Evolutionary conservation across 2,329 filamentous ascomycete species (phyloP).

Genomic region (Sclerotinia subarctica): DNA sequence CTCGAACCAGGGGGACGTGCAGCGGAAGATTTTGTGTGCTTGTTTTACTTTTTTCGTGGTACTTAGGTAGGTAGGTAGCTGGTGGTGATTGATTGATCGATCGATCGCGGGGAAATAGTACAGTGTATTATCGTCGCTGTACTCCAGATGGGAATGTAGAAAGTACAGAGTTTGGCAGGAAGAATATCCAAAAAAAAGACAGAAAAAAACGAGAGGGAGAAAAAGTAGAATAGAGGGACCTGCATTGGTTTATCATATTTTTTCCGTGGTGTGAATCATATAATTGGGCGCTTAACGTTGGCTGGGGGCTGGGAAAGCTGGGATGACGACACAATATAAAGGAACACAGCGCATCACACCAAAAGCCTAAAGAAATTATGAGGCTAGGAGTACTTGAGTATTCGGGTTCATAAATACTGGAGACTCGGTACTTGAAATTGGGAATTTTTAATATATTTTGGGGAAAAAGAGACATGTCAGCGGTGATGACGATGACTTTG

Average conservation of each 20-base stretch:
- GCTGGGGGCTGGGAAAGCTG: slow-evolving; percentile 1
- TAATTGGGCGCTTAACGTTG: not conserved
- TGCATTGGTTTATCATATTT: not conserved
- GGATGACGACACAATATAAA: not conserved
- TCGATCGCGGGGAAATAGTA: not conserved
- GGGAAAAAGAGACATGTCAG: not conserved
- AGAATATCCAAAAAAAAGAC: not conserved
- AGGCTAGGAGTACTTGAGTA: slow-evolving; percentile 2
- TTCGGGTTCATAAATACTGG: not conserved
- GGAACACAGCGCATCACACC: slow-evolving; percentile 3
- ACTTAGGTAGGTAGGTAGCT: not conserved
- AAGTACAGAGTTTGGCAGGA: not conserved
- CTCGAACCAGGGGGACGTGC: not conserved
- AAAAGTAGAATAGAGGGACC: not conserved
- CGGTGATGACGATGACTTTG: not conserved
- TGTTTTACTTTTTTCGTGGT: not conserved
- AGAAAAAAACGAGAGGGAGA: not conserved
- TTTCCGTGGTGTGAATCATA: not conserved
- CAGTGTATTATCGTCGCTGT: not conserved
- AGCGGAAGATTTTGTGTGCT: not conserved
- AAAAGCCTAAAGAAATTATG: not conserved
- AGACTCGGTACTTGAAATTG: not conserved
- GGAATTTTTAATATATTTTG: not conserved
- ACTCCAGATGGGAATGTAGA: not conserved
- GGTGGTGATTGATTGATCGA: not conserved